A percentile compares a stretch with the other conserved stretches of the same genome.
These are phyloP conservation scores for Pelagomonas calceolata DNA, from an alignment of 108 stramenopile genomes.

Conservation along the genomic window DNA sequence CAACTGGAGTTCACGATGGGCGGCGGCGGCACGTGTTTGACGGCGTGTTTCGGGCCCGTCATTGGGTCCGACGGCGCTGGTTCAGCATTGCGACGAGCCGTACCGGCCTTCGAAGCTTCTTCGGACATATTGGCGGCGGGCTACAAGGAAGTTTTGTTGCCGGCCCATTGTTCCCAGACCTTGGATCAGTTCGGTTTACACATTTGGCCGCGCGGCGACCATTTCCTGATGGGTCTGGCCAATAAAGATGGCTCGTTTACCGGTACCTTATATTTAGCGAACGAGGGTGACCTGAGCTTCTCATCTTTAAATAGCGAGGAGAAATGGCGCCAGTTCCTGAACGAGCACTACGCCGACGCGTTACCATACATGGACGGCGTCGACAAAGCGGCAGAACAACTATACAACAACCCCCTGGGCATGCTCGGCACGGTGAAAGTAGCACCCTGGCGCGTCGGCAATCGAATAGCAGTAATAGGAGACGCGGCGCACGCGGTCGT, in stretches of 20 bases:
- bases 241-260: constrained; percentile 28
- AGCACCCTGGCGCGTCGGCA: constrained; percentile 13
- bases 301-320: background rate
- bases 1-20: background rate
- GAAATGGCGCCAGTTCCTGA: constrained; percentile 11
- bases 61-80: constrained; percentile 28
- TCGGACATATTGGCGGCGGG: constrained; percentile 7
- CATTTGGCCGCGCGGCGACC: constrained; percentile 33
- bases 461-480: constrained; percentile 14
- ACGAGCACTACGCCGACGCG: constrained; percentile 15
- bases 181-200: constrained; percentile 10
- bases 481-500: constrained; percentile 39
- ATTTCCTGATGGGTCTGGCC: constrained; percentile 33
- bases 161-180: background rate
- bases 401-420: constrained; percentile 18
- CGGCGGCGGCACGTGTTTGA: background rate
- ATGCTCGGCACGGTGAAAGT: constrained; percentile 17
- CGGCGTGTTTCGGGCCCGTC: constrained; percentile 3
- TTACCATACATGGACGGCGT: constrained; percentile 2
- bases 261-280: constrained; percentile 23
- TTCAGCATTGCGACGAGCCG: constrained; percentile 3
- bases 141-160: constrained; percentile 31
- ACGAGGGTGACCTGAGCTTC: background rate
- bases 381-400: constrained; percentile 7
- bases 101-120: background rate